Base-by-base conservation (phyloP, 2,329 filamentous ascomycete species). In the Talaromyces sp. region DNA sequence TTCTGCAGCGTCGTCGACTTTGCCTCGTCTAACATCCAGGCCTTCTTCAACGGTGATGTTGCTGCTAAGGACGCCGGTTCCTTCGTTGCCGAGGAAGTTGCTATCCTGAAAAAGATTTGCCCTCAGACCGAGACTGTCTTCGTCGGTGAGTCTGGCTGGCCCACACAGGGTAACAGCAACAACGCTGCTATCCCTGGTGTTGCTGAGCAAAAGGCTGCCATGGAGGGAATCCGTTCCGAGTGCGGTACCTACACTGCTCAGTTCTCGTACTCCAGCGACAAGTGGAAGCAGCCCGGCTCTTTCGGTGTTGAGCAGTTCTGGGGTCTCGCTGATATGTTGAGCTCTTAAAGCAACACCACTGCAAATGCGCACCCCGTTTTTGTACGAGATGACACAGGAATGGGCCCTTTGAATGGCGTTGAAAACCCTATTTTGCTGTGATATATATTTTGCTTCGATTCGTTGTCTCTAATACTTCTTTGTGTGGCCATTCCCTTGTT, bases 81-180 rank as follows among this genome's bases (percentile, higher is more conserved):
- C 57, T 97, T 97, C 75, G 89, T 92, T 68, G 78, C 81, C 65
- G 72, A 81, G 68, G 87, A 96, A 83, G 84, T 96, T 65, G 79
- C 85, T 53, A 81, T 90, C 65, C 86, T 96, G 64, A 78, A 85
- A 72, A 73, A 75, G 67, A 79, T 91, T 68, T 97, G 93, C 85
- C 74, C 80, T 46, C 83, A 83, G 72, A 57, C 14, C 26, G 78
- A 84, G 41, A 88, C 87, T 66, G 59, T 61, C 59, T 61, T 61
- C 19, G 86, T 91, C 81, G 91, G 93, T 79, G 93, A 97, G 86
- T 90, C 89, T 60, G 93, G 93, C 70, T 97, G 92, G 92, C 93
- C 93, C 65, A 86, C 80, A 58, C 66, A 73, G 8, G 92, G 92
- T 72, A 68, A 75, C 31, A 75, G 84, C 78, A 93, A 94, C 78